Base-by-base conservation (phyloP, 768 basidiomycete genomes). In the Lactarius deliciosus region DNA sequence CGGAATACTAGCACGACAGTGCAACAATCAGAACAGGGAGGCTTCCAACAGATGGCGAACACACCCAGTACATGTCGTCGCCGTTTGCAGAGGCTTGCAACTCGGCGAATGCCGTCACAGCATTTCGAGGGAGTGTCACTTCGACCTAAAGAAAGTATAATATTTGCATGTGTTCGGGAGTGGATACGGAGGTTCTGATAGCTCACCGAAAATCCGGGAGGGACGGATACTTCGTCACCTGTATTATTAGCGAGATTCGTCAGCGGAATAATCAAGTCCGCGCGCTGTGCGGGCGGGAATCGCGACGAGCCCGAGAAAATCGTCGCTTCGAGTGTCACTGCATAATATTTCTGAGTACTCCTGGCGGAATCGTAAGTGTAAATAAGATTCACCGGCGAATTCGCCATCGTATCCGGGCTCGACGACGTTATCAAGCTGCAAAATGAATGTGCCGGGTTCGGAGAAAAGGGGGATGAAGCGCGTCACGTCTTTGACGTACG, bases 51-150 rank as follows among this genome's bases (percentile, higher is more conserved):
- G 45, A 36, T 9, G 18, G 25, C 1, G 15, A 16, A 65, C 79
- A 59, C 69, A 90, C 90, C 91, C 91, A 93, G 72, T 91, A 91
- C 75, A 92, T 91, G 72, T 88, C 88, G 1, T 81, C 75, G 16
- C 79, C 79, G 64, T 85, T 87, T 1, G 88, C 86, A 2, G 79
- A 91, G 18, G 91, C 90, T 68, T 85, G 85, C 3, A 93, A 76
- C 74, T 92, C 90, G 8, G 86, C 89, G 67, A 82, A 89, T 1
- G 87, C 79, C 56, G 86, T 78, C 1, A 90, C 83, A 3, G 90
- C 80, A 64, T 91, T 91, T 68, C 76, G 82, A 22, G 91, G 91
- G 6, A 92, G 75, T 0, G 86, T 91, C 2, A 91, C 81, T 63
- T 86, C 86, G 63, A 85, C 73, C 90, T 90, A 63, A 25, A 50